Base-by-base conservation (phyloP, 148 eudicot species). In the Rhododendron vialii region DNA sequence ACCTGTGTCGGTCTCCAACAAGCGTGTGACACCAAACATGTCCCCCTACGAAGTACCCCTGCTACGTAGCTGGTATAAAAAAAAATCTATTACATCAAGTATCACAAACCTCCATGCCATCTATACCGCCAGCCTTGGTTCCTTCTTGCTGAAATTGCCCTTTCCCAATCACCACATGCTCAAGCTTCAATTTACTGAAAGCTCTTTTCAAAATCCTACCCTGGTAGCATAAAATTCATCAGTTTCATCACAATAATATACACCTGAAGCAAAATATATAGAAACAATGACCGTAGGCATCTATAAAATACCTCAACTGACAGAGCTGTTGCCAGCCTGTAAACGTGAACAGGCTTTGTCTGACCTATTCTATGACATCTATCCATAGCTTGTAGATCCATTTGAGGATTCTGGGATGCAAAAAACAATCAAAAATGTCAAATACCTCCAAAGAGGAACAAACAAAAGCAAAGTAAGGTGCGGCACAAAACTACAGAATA, bases 371-470 rank as follows among this genome's bases (percentile, higher is more conserved):
- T 94, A 86, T 98, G 99, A 87, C 99, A 98, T 33, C 99, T 93
- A 88, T 98, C 99, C 99, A 98, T 95, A 12, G 99, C 99, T 91
- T 98, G 99, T 87, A 98, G 87, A 88, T 98, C 99, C 97, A 94
- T 93, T 91, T 98, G 99, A 61, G 99, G 99, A 87, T 98, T 98
- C 99, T 98, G 98, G 71, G 87, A 86, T 83, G 69, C 88, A 87
- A 69, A 80, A 57, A 35, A 69, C 41, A 43, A 10, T n/a, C 17
- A 77, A 80, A n/a, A 84, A 48, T 74, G 33, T 84, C 33, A 30
- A 20, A 22, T 33, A 6, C 47, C 55, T 35, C 20, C 9, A 50
- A 43, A 14, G 75, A 83, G 30, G 28, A 22, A 36, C 63, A 28
- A 79, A 36, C 83, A 4, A 7, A 45, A 47, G 9, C 22, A 77